These are phyloP conservation scores for Aspergillus fumigatus DNA, from an alignment of 2,329 filamentous ascomycete genomes.

Conservation along the genomic window DNA sequence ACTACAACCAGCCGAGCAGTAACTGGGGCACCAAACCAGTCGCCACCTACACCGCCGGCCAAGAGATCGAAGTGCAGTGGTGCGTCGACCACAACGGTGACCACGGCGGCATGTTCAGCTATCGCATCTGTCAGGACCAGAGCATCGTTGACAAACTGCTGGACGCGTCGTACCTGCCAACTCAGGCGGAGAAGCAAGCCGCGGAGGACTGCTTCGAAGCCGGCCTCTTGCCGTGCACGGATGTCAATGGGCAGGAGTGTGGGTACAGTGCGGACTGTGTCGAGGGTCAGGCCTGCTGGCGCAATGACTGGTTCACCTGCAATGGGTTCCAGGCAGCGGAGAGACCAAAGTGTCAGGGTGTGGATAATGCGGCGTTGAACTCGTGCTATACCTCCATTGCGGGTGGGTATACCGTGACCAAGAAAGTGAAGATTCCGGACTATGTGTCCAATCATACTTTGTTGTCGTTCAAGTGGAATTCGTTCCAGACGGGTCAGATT, in stretches of 20 bases:
- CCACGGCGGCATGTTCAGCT: constrained; percentile 55
- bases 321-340: constrained; percentile 15
- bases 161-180: too few species aligned
- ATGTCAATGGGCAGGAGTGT: too few species aligned
- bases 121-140: constrained; percentile 52
- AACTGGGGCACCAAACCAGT: constrained; percentile 45
- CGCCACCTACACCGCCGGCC: constrained; percentile 43
- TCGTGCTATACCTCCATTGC: constrained; percentile 51
- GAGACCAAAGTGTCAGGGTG: constrained; percentile 36
- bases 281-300: constrained; percentile 41
- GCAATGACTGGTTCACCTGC: constrained; percentile 55
- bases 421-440: constrained; percentile 49
- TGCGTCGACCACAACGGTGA: constrained; percentile 55
- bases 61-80: constrained; percentile 50
- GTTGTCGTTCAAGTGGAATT: constrained; percentile 52
- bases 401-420: constrained; percentile 51
- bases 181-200: too few species aligned
- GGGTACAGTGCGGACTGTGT: constrained; percentile 36
- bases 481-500: constrained; percentile 51
- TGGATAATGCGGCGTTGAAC: constrained; percentile 42
- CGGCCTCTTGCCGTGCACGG: too few species aligned
- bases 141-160: constrained; percentile 44
- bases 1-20: constrained; percentile 48
- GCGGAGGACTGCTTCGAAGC: too few species aligned
- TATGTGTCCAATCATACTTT: constrained; percentile 49